These are phyloP conservation scores for Tolypocladium tropicale DNA, from an alignment of 2,329 filamentous ascomycete genomes.

Conservation along the genomic window DNA sequence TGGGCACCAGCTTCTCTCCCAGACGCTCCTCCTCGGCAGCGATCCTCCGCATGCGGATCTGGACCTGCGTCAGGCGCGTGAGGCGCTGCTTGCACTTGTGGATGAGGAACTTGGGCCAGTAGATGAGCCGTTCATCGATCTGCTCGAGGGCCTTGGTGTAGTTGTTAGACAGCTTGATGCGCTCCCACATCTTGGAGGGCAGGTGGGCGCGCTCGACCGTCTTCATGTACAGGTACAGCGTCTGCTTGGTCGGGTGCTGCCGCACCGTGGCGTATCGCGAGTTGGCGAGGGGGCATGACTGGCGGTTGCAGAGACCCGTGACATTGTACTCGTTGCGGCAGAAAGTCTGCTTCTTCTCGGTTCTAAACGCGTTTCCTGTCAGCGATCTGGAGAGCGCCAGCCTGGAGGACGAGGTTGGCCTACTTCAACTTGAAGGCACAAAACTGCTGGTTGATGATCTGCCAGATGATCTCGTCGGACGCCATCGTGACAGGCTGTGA, in stretches of 20 bases:
- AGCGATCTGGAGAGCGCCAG: constrained; percentile 9
- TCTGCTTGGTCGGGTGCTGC: constrained; percentile 67
- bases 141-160: constrained; percentile 83
- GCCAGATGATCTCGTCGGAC: constrained; percentile 95
- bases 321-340: constrained; percentile 94
- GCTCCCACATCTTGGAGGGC: constrained; percentile 90
- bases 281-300: constrained; percentile 86
- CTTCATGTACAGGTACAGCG: constrained; percentile 94
- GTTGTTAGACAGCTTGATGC: constrained; percentile 80
- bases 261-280: constrained; percentile 88
- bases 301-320: constrained; percentile 71
- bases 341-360: constrained; percentile 80
- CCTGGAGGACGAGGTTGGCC: constrained; percentile 14
- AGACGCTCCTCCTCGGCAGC: constrained; percentile 83
- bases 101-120: constrained; percentile 88
- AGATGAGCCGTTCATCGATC: constrained; percentile 76
- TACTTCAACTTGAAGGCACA: constrained; percentile 93
- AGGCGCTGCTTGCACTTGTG: constrained; percentile 97
- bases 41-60: constrained; percentile 67
- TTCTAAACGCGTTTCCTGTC: constrained; percentile 35
- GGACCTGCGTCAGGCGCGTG: constrained; percentile 84
- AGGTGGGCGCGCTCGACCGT: constrained; percentile 81
- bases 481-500: constrained; percentile 46
- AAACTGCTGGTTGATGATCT: constrained; percentile 90
- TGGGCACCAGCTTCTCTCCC: constrained; percentile 79